Percentiles rank a stretch among this genome's conserved stretches.
Conservation (phyloP, 495 filamentous ascomycete species). For the Penicillium psychrofluorescens region DNA sequence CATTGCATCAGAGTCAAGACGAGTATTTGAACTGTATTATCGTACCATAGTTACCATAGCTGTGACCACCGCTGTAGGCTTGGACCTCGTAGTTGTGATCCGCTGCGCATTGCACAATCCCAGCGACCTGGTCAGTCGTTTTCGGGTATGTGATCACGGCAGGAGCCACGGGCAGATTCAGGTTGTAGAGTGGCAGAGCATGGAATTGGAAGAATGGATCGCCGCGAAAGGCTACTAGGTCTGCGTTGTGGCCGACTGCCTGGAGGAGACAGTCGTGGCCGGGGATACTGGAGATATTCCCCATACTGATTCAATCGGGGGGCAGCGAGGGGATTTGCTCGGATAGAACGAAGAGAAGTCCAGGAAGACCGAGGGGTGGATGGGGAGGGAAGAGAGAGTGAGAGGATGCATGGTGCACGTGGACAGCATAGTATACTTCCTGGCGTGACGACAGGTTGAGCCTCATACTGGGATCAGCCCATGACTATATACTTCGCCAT, state of each 20-base stretch:
- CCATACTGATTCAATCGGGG: not conserved
- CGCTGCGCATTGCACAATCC: conserved; percentile 52
- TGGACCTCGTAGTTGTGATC: conserved; percentile 53
- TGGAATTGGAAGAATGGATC: conserved; percentile 9
- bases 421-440: too few species aligned
- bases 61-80: conserved; percentile 66
- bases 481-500: too few species aligned
- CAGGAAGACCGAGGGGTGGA: too few species aligned
- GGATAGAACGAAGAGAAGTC: not conserved
- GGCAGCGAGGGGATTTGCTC: not conserved
- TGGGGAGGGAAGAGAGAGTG: too few species aligned
- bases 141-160: conserved; percentile 55
- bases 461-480: too few species aligned
- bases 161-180: conserved; percentile 53
- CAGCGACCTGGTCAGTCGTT: conserved; percentile 49
- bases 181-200: conserved; percentile 45
- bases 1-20: conserved; percentile 34
- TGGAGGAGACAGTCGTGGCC: conserved; percentile 12
- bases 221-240: conserved; percentile 14
- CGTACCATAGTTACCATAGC: conserved; percentile 51
- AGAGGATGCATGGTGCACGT: too few species aligned
- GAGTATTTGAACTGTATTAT: not conserved
- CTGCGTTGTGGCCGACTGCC: conserved; percentile 13
- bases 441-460: too few species aligned
- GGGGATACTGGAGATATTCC: not conserved